phyloP scores from a whole-genome alignment of 1,284 basidiomycete species.

The Neolentinus lepideus region DNA sequence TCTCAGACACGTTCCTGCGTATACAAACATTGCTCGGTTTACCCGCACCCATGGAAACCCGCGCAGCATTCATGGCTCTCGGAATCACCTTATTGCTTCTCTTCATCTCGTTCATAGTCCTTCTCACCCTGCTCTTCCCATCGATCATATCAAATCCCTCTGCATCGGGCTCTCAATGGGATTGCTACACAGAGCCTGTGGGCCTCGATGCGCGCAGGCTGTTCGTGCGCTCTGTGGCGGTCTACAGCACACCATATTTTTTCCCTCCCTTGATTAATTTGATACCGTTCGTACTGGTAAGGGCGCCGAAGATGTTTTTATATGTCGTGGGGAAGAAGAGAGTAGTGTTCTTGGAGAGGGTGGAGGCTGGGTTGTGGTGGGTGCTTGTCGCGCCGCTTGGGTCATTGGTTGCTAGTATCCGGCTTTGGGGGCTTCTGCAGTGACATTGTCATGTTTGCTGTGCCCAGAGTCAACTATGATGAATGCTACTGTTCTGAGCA shows the following conservation, averaged over 20 bases:
- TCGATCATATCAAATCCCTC: constrained; percentile 10
- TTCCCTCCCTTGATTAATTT: constrained; percentile 51
- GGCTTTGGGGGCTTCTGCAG: not conserved
- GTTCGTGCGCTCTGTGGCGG: constrained; percentile 30
- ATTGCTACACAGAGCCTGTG: constrained; percentile 35
- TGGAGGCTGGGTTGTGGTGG: not conserved
- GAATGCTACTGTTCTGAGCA: too few relatives aligned
- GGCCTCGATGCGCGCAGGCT: constrained; percentile 37
- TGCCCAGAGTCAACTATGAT: too few relatives aligned
- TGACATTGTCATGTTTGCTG: too few relatives aligned
- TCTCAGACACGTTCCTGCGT: constrained; percentile 26
- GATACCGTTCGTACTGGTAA: constrained; percentile 19
- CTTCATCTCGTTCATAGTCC: constrained; percentile 22
- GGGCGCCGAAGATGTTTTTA: constrained; percentile 11
- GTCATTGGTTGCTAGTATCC: not conserved
- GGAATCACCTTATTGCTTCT: constrained; percentile 28
- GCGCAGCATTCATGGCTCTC: constrained; percentile 32
- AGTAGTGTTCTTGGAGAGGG: not conserved
- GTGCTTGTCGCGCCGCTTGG: not conserved
- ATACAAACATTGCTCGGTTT: constrained; percentile 11
- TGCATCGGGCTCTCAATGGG: constrained; percentile 27
- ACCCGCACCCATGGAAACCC: constrained; percentile 34
- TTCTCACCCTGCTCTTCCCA: constrained; percentile 23
- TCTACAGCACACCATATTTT: constrained; percentile 24
- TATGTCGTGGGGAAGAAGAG: not conserved